Percentiles rank a stretch among this genome's conserved stretches.
These are phyloP conservation scores for Fusarium nurragi DNA, from an alignment of 2,329 filamentous ascomycete genomes.

Conservation along the genomic window DNA sequence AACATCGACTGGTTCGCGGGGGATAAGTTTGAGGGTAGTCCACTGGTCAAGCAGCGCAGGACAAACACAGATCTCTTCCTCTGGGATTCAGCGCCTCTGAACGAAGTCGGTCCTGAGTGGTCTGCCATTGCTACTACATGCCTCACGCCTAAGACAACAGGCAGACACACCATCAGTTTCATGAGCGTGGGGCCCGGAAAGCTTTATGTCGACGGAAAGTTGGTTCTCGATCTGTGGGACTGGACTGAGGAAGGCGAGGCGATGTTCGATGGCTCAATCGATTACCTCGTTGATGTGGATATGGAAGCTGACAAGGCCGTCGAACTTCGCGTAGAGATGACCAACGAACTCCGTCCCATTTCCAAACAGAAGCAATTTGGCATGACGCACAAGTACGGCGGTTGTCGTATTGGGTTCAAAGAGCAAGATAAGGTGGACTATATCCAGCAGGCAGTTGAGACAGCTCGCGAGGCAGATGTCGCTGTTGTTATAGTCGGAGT, in stretches of 20 bases:
- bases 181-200: constrained; percentile 73
- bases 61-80: constrained; percentile 74
- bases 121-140: constrained; percentile 70
- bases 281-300: constrained; percentile 68
- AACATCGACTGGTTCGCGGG: constrained; percentile 72
- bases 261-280: constrained; percentile 75
- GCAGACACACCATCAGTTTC: constrained; percentile 73
- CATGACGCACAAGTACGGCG: constrained; percentile 73
- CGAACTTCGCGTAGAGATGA: constrained; percentile 62
- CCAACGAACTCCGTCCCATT: constrained; percentile 69
- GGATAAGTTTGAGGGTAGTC: constrained; percentile 68
- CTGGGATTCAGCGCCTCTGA: constrained; percentile 73
- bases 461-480: constrained; percentile 70
- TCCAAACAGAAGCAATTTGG: constrained; percentile 66
- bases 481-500: constrained; percentile 75
- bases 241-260: constrained; percentile 76
- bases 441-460: constrained; percentile 70
- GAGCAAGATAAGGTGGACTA: constrained; percentile 70
- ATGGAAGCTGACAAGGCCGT: constrained; percentile 68
- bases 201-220: constrained; percentile 67
- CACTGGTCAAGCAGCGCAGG: constrained; percentile 66
- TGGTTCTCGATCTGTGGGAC: constrained; percentile 72
- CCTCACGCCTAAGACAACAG: constrained; percentile 66
- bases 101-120: constrained; percentile 69
- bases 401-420: constrained; percentile 76